Evolutionary conservation across 2,329 filamentous ascomycete genomes (phyloP).

Genomic region (Cladobotryum protrusum): DNA sequence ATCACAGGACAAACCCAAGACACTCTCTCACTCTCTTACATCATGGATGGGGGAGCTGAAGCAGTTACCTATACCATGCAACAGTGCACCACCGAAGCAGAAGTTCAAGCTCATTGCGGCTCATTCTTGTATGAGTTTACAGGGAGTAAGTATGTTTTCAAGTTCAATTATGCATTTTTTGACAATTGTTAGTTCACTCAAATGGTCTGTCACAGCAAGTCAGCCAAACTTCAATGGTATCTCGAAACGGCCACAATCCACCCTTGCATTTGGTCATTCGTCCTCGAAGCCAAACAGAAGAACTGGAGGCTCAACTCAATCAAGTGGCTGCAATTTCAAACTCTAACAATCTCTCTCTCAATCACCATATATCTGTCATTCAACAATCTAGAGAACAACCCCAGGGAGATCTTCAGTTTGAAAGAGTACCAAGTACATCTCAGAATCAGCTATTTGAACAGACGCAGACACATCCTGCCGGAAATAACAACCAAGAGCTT

Average conservation of each 20-base stretch:
- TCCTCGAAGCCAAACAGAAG: neutral
- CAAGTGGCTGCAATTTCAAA: neutral
- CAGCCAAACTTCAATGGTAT: neutral
- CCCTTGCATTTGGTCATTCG: neutral
- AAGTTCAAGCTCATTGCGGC: constrained; percentile 8
- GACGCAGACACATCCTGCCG: neutral
- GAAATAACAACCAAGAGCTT: neutral
- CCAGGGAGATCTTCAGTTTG: neutral
- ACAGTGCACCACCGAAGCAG: constrained; percentile 13
- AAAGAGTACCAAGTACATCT: neutral
- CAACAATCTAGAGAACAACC: neutral
- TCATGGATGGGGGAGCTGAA: constrained; percentile 6
- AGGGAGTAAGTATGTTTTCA: constrained; percentile 3
- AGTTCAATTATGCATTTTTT: neutral
- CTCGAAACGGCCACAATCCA: neutral
- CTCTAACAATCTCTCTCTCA: neutral
- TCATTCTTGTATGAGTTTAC: constrained; percentile 9
- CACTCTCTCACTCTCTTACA: constrained; percentile 8
- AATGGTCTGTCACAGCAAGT: neutral
- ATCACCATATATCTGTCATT: neutral
- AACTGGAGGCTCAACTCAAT: neutral
- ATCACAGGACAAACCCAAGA: constrained; percentile 11
- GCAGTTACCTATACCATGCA: constrained; percentile 11
- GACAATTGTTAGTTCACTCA: neutral
- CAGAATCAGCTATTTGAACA: neutral